These are phyloP conservation scores for Arthrobotrys megalospora DNA, from an alignment of 2,329 filamentous ascomycete genomes.

Conservation along the genomic window DNA sequence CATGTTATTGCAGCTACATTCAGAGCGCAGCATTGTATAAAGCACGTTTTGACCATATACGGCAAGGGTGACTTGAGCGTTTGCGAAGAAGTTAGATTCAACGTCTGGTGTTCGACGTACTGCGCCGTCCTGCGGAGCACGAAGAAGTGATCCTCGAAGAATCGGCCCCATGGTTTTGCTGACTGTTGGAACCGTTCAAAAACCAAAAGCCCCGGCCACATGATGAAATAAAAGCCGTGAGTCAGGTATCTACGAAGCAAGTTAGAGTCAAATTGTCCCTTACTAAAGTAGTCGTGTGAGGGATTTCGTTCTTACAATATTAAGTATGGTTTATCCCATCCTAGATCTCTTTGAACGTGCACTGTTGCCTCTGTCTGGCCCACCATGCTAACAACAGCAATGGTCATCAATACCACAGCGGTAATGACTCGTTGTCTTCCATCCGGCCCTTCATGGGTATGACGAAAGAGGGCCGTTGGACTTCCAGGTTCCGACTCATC, in stretches of 20 bases:
- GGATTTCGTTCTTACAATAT: slow-evolving; percentile 35
- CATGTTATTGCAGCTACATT: slow-evolving; percentile 53
- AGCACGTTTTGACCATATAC: slow-evolving; percentile 54
- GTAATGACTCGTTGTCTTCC: slow-evolving; percentile 33
- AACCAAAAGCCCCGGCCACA: slow-evolving; percentile 46
- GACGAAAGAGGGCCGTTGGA: slow-evolving; percentile 38
- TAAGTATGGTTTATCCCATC: slow-evolving; percentile 57
- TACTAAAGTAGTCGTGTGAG: not conserved
- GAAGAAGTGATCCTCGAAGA: slow-evolving; percentile 56
- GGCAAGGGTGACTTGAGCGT: slow-evolving; percentile 30
- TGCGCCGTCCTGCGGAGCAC: slow-evolving; percentile 47
- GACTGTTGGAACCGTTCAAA: slow-evolving; percentile 40
- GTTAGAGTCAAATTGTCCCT: not conserved
- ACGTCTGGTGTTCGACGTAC: slow-evolving; percentile 49
- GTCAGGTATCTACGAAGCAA: slow-evolving; percentile 33
- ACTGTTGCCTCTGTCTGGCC: slow-evolving; percentile 54
- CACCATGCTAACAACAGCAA: slow-evolving; percentile 37
- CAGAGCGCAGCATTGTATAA: slow-evolving; percentile 56
- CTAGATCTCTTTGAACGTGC: slow-evolving; percentile 46
- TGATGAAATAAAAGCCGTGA: slow-evolving; percentile 49
- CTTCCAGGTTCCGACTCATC: slow-evolving; percentile 44
- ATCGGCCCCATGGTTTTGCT: slow-evolving; percentile 48
- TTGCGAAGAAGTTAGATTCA: slow-evolving; percentile 46
- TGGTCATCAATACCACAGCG: slow-evolving; percentile 45
- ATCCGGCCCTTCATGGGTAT: slow-evolving; percentile 30